Evolutionary conservation across 139 green algal genomes (phyloP).

Genomic region (Micractinium conductrix): DNA sequence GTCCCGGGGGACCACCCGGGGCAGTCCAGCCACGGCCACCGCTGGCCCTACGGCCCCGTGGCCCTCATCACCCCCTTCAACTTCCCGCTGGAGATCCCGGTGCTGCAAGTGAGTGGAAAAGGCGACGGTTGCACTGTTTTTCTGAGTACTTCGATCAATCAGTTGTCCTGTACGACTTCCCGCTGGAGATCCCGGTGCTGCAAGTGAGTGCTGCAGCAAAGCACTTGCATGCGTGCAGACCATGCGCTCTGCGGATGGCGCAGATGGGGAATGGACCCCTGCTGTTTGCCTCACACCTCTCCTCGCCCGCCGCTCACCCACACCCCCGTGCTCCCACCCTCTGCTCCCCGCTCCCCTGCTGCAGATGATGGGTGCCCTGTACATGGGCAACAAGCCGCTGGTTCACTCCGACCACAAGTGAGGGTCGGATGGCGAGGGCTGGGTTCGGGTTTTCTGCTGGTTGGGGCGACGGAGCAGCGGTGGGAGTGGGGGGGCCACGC

Average conservation of each 20-base stretch:
- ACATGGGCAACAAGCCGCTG: constrained; percentile 98
- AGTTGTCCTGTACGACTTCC: too few species aligned
- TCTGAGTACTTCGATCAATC: neutral
- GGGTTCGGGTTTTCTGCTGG: too few species aligned
- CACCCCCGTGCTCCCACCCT: neutral
- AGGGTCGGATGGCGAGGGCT: neutral
- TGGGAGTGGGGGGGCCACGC: too few species aligned
- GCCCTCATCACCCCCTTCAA: constrained; percentile 98
- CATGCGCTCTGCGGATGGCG: too few species aligned
- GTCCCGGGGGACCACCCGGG: constrained; percentile 91
- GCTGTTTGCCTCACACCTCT: too few species aligned
- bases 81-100: constrained; percentile 98
- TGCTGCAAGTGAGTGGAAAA: constrained; percentile 67
- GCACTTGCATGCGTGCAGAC: too few species aligned
- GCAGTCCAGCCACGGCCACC: constrained; percentile 82
- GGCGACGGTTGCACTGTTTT: too few species aligned
- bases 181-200: too few species aligned
- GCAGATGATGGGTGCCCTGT: constrained; percentile 98
- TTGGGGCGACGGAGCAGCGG: too few species aligned
- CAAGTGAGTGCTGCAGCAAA: too few species aligned
- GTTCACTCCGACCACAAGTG: constrained; percentile 91
- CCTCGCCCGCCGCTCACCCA: too few species aligned
- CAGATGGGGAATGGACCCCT: too few species aligned
- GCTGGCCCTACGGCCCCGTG: constrained; percentile 94
- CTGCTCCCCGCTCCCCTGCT: neutral